A percentile compares a stretch with the other conserved stretches of the same genome.
phyloP scores from a whole-genome alignment of 2,329 filamentous ascomycete species.

The Phialophora macrospora region DNA sequence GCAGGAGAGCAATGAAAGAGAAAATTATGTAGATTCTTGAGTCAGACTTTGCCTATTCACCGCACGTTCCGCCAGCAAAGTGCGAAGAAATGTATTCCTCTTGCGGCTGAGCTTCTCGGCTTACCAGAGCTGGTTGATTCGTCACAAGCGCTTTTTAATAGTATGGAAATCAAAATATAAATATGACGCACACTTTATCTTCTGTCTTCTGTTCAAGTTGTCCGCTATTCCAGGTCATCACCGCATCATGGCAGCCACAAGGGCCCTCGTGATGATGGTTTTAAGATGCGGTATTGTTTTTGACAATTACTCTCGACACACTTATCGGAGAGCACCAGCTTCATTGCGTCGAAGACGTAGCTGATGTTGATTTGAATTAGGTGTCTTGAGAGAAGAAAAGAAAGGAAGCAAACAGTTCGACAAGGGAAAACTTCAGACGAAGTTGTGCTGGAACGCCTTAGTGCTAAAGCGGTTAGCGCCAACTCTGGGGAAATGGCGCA shows the following conservation, averaged over 20 bases:
- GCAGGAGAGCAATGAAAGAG: background rate
- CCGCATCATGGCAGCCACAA: conserved; percentile 64
- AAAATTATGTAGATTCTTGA: background rate
- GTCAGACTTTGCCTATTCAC: conserved; percentile 56
- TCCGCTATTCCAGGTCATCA: conserved; percentile 70
- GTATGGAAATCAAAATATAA: conserved; percentile 21
- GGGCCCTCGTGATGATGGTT: conserved; percentile 79
- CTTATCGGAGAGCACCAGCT: conserved; percentile 72
- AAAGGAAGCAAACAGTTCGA: conserved; percentile 44
- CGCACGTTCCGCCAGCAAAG: conserved; percentile 58
- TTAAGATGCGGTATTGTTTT: conserved; percentile 66
- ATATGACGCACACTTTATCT: conserved; percentile 24
- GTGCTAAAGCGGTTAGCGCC: conserved; percentile 14
- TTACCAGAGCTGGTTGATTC: conserved; percentile 53
- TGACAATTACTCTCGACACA: conserved; percentile 67
- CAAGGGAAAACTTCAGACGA: conserved; percentile 16
- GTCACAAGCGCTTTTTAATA: conserved; percentile 16
- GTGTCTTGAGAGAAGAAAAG: conserved; percentile 64
- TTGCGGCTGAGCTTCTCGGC: conserved; percentile 57
- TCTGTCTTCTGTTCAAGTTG: conserved; percentile 51
- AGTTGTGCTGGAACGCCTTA: conserved; percentile 14
- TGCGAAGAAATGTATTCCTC: conserved; percentile 40
- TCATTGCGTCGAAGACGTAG: conserved; percentile 57
- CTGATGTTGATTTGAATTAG: conserved; percentile 75
- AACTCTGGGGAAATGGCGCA: conserved; percentile 21